Evolutionary conservation across 208 protist species (phyloP), one percentile per base, ranked within the genome.

Genomic region (Crithidia acanthocephali): DNA sequence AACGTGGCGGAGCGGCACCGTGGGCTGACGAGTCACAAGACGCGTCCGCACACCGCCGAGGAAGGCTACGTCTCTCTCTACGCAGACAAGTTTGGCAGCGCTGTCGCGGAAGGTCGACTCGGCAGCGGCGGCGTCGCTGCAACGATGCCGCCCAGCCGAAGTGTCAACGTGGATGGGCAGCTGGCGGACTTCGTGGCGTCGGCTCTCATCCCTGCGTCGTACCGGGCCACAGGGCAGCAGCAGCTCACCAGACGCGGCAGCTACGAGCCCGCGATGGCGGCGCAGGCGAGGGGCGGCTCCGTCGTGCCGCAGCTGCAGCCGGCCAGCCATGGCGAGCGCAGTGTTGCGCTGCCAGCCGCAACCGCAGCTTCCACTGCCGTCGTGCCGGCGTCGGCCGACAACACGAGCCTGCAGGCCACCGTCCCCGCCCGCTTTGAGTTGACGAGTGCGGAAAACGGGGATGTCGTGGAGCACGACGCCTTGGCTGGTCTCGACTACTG

Each of bases 401-500:
- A n/a, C 9, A 30, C 10, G 7, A 32, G 23, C n/a, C 30, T 47
- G 4, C 27, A n/a, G 8, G 33, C 45, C 22, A 66, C 68, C 18
- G 56, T 56, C 8, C 51, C 59, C 6, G 42, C 68, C 1, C 81
- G 85, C 16, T 87, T 87, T 61, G 64, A 71, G 1, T 67, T 90
- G 64, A 55, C 60, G 2, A 85, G 81, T 50, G 74, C 83, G 45
- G 47, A 52, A 2, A 86, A 76, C n/a, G 81, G 85, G n/a, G 85
- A 90, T 48, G 42, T 87, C 13, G 73, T 74, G 7, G 81, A 85
- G 58, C 72, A 37, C 28, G 85, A 87, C 47, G 74, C 53, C 1
- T 55, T 76, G 4, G 62, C 57, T 3, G 79, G 85, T 11, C 37
- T 52, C 44, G 30, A 18, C 35, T 81, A 85, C 69, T 84, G 78